Conservation (phyloP, 805 yeast species). For the Wickerhamiella cacticola region DNA sequence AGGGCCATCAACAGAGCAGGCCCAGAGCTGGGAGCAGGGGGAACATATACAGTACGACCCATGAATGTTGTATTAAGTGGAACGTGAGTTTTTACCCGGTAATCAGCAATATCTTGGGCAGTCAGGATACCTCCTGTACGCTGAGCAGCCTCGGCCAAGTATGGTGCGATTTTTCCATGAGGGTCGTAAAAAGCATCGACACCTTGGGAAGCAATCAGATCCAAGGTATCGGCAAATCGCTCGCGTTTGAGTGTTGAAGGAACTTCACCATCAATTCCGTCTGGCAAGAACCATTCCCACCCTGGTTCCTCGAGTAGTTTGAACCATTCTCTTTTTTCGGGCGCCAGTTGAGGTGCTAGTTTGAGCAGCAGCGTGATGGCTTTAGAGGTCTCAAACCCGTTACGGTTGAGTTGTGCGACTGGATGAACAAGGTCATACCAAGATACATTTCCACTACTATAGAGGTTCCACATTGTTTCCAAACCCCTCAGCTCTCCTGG, state of each 20-base stretch:
- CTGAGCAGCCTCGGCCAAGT: conserved; percentile 40
- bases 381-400: conserved; percentile 50
- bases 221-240: conserved; percentile 53
- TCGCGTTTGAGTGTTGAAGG: conserved; percentile 33
- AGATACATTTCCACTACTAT: conserved; percentile 56
- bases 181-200: conserved; percentile 76
- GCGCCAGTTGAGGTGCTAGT: background rate
- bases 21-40: conserved; percentile 73
- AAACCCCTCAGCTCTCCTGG: conserved; percentile 90
- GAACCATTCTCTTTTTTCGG: background rate
- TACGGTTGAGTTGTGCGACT: conserved; percentile 48
- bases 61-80: conserved; percentile 34
- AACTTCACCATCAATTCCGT: background rate
- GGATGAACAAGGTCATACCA: conserved; percentile 73
- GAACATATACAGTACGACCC: conserved; percentile 39
- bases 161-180: conserved; percentile 54
- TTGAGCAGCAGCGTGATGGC: conserved; percentile 37
- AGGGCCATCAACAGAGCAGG: conserved; percentile 69
- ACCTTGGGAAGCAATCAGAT: conserved; percentile 62
- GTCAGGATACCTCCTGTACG: conserved; percentile 56
- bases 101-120: conserved; percentile 52
- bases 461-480: conserved; percentile 44
- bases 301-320: conserved; percentile 17
- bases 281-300: conserved; percentile 27
- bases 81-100: conserved; percentile 39